A percentile compares a stretch with the other conserved stretches of the same genome.
Conservation (phyloP, 192 early-diverging fungal species). For the Coemansia sp. region DNA sequence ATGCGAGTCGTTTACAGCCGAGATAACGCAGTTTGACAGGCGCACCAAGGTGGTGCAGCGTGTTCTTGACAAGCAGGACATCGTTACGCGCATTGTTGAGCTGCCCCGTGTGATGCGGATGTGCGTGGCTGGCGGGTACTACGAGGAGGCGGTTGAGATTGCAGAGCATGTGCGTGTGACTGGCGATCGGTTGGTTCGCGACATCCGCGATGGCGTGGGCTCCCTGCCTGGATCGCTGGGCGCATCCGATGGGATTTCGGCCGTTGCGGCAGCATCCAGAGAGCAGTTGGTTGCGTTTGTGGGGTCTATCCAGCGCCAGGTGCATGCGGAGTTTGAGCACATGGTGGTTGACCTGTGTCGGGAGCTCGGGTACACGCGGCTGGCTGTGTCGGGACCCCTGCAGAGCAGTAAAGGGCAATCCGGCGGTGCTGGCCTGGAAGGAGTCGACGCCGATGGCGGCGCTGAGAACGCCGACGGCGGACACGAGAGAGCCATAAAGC, state of each 20-base stretch:
- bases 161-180: slow-evolving; percentile 45
- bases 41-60: slow-evolving; percentile 38
- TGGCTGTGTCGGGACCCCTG: slow-evolving; percentile 1
- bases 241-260: not conserved
- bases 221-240: slow-evolving; percentile 27
- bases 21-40: slow-evolving; percentile 37
- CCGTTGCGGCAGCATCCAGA: slow-evolving; percentile 4
- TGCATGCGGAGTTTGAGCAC: slow-evolving; percentile 45
- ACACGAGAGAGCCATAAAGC: slow-evolving; percentile 39
- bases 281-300: slow-evolving; percentile 37
- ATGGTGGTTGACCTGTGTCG: slow-evolving; percentile 44
- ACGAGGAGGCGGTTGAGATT: slow-evolving; percentile 51
- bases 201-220: slow-evolving; percentile 39
- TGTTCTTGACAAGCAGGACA: slow-evolving; percentile 51
- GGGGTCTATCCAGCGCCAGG: slow-evolving; percentile 34
- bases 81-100: slow-evolving; percentile 47
- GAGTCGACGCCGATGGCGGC: not conserved
- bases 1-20: slow-evolving; percentile 26
- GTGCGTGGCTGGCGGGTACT: slow-evolving; percentile 53
- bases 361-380: slow-evolving; percentile 29
- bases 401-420: slow-evolving; percentile 4
- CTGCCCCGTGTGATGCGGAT: slow-evolving; percentile 55
- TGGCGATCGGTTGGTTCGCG: slow-evolving; percentile 39
- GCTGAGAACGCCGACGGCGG: slow-evolving; percentile 11
- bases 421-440: not conserved